Evolutionary conservation across 139 green algal species (phyloP).

Genomic region (Auxenochlorella pyrenoidosa): DNA sequence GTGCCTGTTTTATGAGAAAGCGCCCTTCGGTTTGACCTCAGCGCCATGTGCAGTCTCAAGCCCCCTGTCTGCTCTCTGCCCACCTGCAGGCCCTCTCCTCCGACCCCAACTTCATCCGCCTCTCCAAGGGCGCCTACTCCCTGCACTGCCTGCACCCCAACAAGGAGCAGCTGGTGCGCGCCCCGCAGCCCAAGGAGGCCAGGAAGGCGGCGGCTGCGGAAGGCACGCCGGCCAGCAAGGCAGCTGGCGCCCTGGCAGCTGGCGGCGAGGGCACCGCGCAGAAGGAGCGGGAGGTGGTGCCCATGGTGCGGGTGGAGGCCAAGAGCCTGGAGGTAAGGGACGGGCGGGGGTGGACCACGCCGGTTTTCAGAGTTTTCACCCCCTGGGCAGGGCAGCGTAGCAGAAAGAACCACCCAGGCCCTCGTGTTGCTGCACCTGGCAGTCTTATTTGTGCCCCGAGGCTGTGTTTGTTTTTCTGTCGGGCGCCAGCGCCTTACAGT

Average conservation of each 20-base stretch:
- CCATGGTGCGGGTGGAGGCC: slow-evolving; percentile 11
- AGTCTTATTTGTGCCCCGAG: too few relatives aligned
- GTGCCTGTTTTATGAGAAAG: not conserved
- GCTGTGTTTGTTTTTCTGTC: too few relatives aligned
- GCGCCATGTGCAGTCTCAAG: not conserved
- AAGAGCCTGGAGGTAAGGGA: slow-evolving; percentile 21
- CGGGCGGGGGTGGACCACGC: not conserved
- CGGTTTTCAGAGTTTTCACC: not conserved
- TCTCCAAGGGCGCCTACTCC: slow-evolving; percentile 37
- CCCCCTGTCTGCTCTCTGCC: not conserved
- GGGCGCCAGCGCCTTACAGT: too few relatives aligned
- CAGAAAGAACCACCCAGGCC: too few relatives aligned
- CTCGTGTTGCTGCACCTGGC: too few relatives aligned
- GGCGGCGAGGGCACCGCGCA: not conserved
- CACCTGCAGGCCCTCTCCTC: not conserved
- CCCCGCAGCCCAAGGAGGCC: slow-evolving; percentile 1
- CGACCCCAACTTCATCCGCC: slow-evolving; percentile 40
- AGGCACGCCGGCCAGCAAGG: not conserved
- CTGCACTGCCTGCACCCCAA: slow-evolving; percentile 45
- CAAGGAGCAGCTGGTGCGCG: slow-evolving; percentile 21
- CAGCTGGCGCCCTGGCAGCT: not conserved
- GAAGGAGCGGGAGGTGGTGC: slow-evolving; percentile 5
- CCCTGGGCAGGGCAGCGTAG: too few relatives aligned
- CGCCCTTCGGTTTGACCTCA: not conserved
- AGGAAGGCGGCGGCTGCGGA: slow-evolving; percentile 15